Conservation (phyloP, 768 basidiomycete species). For the Pisolithus marmoratus region DNA sequence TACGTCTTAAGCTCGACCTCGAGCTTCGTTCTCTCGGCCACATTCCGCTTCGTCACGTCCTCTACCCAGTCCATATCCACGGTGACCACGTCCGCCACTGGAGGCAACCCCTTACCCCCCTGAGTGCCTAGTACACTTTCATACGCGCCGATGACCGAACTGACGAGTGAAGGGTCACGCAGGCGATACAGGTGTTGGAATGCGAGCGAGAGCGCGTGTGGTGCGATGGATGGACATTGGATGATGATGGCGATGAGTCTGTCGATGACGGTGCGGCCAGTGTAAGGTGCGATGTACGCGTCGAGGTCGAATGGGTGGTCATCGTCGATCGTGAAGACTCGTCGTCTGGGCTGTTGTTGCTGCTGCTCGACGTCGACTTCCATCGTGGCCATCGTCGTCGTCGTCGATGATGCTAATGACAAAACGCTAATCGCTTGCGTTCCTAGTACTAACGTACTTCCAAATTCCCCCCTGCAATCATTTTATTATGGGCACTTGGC, state of each 20-base stretch:
- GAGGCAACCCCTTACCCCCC: conserved; percentile 38
- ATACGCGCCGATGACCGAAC: conserved; percentile 47
- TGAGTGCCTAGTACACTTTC: conserved; percentile 35
- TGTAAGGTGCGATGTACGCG: conserved; percentile 67
- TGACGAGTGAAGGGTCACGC: conserved; percentile 62
- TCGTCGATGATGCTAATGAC: too few relatives aligned
- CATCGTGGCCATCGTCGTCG: too few relatives aligned
- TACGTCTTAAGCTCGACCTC: conserved; percentile 96
- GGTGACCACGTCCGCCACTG: conserved; percentile 40
- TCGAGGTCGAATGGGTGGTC: conserved; percentile 87
- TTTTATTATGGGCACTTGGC: conserved; percentile 21
- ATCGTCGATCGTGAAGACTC: conserved; percentile 56
- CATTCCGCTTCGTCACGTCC: conserved; percentile 56
- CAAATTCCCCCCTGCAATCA: too few relatives aligned
- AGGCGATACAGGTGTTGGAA: conserved; percentile 58
- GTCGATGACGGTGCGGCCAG: conserved; percentile 73
- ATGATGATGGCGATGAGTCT: conserved; percentile 67
- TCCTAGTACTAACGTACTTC: too few relatives aligned
- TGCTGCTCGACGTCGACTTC: too few relatives aligned
- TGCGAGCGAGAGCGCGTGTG: conserved; percentile 66
- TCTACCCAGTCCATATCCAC: conserved; percentile 74
- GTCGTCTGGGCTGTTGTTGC: conserved; percentile 2
- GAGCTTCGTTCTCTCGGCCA: conserved; percentile 69
- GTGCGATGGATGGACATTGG: conserved; percentile 61
- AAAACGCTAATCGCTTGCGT: too few relatives aligned